Conservation (phyloP, 345 rosid genomes). For the Ceriops zippeliana region DNA sequence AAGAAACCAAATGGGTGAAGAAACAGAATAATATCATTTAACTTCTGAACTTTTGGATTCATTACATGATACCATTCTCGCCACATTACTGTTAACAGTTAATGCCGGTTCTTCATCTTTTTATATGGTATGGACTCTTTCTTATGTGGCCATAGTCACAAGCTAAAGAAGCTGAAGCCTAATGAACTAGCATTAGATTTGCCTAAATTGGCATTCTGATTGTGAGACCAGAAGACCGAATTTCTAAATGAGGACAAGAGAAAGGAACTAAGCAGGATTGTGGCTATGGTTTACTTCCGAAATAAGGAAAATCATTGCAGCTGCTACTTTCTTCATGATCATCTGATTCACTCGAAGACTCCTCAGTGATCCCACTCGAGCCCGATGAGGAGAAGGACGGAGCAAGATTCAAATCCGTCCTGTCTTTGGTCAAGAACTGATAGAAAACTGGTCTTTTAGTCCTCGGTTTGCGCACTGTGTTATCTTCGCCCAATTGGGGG, state of each 20-base stretch:
- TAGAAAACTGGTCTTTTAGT: slow-evolving; percentile 57
- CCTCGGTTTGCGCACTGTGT: slow-evolving; percentile 27
- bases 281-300: slow-evolving; percentile 57
- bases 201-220: slow-evolving; percentile 31
- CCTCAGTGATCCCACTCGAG: slow-evolving; percentile 84
- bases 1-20: background rate
- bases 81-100: slow-evolving; percentile 18
- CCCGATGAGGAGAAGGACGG: slow-evolving; percentile 62
- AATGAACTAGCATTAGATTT: slow-evolving; percentile 27
- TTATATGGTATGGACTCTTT: slow-evolving; percentile 4
- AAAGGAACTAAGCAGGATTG: background rate
- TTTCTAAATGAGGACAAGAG: slow-evolving; percentile 26
- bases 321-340: slow-evolving; percentile 71
- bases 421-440: slow-evolving; percentile 66
- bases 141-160: slow-evolving; percentile 18
- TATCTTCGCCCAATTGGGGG: slow-evolving; percentile 27
- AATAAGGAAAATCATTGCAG: slow-evolving; percentile 59
- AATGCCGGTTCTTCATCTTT: slow-evolving; percentile 20
- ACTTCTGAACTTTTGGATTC: slow-evolving; percentile 12
- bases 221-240: slow-evolving; percentile 26
- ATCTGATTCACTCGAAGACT: slow-evolving; percentile 44
- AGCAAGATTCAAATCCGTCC: slow-evolving; percentile 56
- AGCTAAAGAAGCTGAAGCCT: slow-evolving; percentile 25
- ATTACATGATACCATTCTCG: slow-evolving; percentile 21
- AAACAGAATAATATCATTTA: slow-evolving; percentile 1